phyloP scores from a whole-genome alignment of 495 filamentous ascomycete species.

The Cudoniella acicularis region DNA sequence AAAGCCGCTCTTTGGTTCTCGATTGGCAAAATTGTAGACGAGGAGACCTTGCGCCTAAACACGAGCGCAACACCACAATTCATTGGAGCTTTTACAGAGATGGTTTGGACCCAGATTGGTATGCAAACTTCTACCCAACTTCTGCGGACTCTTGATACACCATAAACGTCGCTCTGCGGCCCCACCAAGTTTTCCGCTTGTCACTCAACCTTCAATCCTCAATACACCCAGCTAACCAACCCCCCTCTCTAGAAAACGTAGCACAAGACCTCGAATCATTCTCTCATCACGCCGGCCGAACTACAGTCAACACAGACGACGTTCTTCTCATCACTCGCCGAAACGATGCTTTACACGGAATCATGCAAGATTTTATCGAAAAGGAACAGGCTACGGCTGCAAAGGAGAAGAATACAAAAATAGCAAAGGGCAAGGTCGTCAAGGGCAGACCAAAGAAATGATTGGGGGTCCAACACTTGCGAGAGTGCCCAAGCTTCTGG shows the following conservation, averaged over 20 bases:
- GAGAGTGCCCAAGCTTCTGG: too few relatives aligned
- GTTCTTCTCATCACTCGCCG: slow-evolving; percentile 82
- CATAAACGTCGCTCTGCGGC: neutral
- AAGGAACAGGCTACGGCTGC: slow-evolving; percentile 43
- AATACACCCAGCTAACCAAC: slow-evolving; percentile 8
- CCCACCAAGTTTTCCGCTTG: too few relatives aligned
- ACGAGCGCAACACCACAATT: slow-evolving; percentile 93
- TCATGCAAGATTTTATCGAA: slow-evolving; percentile 66
- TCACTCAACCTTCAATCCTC: neutral
- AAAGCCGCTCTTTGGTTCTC: slow-evolving; percentile 94
- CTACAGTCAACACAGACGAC: slow-evolving; percentile 76
- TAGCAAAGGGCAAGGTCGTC: slow-evolving; percentile 4
- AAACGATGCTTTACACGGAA: slow-evolving; percentile 76
- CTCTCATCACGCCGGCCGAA: slow-evolving; percentile 81
- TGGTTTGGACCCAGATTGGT: slow-evolving; percentile 91
- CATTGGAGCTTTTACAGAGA: slow-evolving; percentile 85
- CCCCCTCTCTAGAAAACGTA: slow-evolving; percentile 52
- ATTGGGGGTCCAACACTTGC: neutral
- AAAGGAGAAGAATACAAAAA: slow-evolving; percentile 27
- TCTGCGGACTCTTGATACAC: slow-evolving; percentile 1
- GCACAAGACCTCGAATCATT: slow-evolving; percentile 78
- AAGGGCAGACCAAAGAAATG: slow-evolving; percentile 9
- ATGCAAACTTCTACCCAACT: too few relatives aligned
- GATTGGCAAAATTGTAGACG: slow-evolving; percentile 85
- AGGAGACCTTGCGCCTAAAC: slow-evolving; percentile 70